Conservation (phyloP, 768 basidiomycete species). For the Leccinum disarticulatum region DNA sequence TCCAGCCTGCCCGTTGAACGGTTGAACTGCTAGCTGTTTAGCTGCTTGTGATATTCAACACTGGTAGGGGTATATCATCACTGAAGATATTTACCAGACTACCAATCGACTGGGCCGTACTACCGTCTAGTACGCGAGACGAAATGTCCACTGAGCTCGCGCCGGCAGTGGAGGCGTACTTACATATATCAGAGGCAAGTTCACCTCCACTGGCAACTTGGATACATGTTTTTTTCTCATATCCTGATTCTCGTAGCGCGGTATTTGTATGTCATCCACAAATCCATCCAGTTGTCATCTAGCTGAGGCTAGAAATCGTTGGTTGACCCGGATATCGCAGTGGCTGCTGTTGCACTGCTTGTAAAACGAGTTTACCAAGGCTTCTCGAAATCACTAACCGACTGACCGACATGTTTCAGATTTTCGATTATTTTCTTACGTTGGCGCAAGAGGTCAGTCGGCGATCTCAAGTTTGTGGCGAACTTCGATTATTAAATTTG, state of each 20-base stretch:
- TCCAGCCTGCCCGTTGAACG: too few relatives aligned
- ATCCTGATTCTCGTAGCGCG: background rate
- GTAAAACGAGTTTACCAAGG: background rate
- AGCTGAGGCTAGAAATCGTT: background rate
- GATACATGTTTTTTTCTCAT: background rate
- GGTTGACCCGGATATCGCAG: background rate
- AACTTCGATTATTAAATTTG: background rate
- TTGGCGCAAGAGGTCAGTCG: slow-evolving; percentile 12
- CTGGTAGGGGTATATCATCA: background rate
- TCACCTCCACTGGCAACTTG: background rate
- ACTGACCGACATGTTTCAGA: slow-evolving; percentile 3
- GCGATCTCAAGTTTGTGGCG: background rate
- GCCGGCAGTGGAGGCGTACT: background rate
- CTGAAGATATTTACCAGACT: background rate
- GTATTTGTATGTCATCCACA: background rate
- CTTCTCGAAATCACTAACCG: background rate
- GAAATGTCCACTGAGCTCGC: too few relatives aligned
- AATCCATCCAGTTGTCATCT: background rate
- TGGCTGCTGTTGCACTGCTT: background rate
- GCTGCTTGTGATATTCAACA: background rate
- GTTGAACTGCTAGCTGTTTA: too few relatives aligned
- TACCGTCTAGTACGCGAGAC: background rate
- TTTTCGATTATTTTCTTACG: slow-evolving; percentile 20
- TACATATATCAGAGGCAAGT: background rate
- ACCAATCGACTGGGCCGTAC: background rate